Evolutionary conservation across 2,329 filamentous ascomycete genomes (phyloP).

Genomic region (Aureobasidium pullulans): DNA sequence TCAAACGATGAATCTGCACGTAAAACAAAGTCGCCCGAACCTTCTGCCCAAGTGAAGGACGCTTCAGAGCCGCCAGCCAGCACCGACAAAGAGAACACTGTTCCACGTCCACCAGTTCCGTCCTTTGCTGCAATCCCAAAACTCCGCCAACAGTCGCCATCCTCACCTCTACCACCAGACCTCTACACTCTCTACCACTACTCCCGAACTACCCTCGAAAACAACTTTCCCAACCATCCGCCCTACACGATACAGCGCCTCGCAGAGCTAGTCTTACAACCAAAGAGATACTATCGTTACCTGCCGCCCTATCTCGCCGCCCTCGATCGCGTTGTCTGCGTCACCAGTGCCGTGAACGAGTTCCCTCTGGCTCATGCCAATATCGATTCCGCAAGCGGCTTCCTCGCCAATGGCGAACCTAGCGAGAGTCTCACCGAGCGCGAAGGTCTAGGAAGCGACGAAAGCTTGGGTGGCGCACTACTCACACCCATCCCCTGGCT

Average conservation of each 20-base stretch:
- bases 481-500: constrained; percentile 95
- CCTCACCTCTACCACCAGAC: constrained; percentile 49
- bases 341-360: constrained; percentile 70
- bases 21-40: constrained; percentile 27
- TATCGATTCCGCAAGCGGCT: constrained; percentile 33
- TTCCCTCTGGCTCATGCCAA: constrained; percentile 69
- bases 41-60: constrained; percentile 20
- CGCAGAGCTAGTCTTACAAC: constrained; percentile 73
- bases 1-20: not conserved
- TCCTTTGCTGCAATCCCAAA: constrained; percentile 31
- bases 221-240: constrained; percentile 63
- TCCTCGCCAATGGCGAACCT: constrained; percentile 43
- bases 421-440: constrained; percentile 56
- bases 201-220: constrained; percentile 24
- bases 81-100: constrained; percentile 61
- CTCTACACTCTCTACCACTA: constrained; percentile 48
- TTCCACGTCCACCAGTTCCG: constrained; percentile 31
- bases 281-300: constrained; percentile 70
- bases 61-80: constrained; percentile 30
- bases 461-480: constrained; percentile 80
- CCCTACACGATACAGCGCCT: constrained; percentile 92
- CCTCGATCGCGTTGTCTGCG: constrained; percentile 80
- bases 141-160: not conserved
- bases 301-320: constrained; percentile 83
- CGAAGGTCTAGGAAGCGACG: constrained; percentile 64